Percentiles rank a stretch among this genome's conserved stretches.
Evolutionary conservation across 495 filamentous ascomycete genomes (phyloP).

Genomic region (Penicillium pulvis): DNA sequence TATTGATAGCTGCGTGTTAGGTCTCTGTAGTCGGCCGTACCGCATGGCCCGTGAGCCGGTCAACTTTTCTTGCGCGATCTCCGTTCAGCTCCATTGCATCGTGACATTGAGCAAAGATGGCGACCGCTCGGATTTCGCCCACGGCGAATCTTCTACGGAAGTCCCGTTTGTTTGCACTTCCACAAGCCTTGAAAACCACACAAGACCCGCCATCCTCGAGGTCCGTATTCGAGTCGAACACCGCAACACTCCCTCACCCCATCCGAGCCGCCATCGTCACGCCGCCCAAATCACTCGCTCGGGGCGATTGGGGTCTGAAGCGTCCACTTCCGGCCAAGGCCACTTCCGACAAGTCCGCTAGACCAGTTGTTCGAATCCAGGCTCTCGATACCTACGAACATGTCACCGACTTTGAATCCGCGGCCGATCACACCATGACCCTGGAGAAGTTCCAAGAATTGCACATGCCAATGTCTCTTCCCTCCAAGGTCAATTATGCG

Average conservation of each 20-base stretch:
- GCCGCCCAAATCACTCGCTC: conserved; percentile 66
- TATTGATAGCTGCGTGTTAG: conserved; percentile 13
- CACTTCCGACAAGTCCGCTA: conserved; percentile 65
- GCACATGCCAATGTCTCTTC: conserved; percentile 62
- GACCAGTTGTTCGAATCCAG: conserved; percentile 68
- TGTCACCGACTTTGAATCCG: conserved; percentile 86
- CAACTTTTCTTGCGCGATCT: conserved; percentile 43
- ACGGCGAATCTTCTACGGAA: conserved; percentile 65
- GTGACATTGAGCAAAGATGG: conserved; percentile 43
- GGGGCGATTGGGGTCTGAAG: conserved; percentile 96
- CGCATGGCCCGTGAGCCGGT: conserved; percentile 23
- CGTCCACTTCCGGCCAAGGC: conserved; percentile 74
- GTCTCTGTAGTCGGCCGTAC: conserved; percentile 21
- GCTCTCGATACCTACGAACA: conserved; percentile 86
- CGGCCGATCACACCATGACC: conserved; percentile 78
- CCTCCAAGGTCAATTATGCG: conserved; percentile 33
- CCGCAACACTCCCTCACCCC: conserved; percentile 76
- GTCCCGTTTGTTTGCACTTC: conserved; percentile 67
- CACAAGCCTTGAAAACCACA: conserved; percentile 54
- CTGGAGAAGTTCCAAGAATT: conserved; percentile 87
- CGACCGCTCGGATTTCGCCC: conserved; percentile 54
- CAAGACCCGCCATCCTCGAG: conserved; percentile 43
- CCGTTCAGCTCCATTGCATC: conserved; percentile 24
- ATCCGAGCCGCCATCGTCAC: conserved; percentile 84
- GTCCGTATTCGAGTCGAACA: conserved; percentile 54